Evolutionary conservation across 768 basidiomycete species (phyloP).

Genomic region (Mrakia blollopis): DNA sequence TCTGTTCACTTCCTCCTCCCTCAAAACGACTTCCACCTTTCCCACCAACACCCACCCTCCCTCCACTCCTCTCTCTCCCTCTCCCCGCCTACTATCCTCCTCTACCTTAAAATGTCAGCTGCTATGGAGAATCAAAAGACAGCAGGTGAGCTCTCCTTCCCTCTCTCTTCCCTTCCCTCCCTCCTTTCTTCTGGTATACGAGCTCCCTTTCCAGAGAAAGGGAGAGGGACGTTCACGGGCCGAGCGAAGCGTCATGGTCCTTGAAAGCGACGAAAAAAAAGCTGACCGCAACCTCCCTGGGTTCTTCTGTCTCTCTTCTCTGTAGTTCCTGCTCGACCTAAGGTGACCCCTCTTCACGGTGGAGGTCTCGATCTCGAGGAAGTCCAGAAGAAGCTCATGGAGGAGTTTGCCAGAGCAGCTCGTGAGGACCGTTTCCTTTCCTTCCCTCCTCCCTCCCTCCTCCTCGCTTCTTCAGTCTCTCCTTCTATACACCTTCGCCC

Average conservation of each 20-base stretch:
- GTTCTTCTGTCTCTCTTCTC: background rate
- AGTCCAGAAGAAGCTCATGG: conserved; percentile 23
- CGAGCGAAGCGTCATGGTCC: too few species aligned
- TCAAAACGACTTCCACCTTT: background rate
- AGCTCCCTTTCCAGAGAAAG: background rate
- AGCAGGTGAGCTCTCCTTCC: background rate
- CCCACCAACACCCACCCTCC: too few species aligned
- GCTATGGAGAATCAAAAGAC: conserved; percentile 1
- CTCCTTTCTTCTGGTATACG: background rate
- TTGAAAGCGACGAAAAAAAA: too few species aligned
- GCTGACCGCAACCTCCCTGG: background rate
- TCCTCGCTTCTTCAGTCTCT: background rate
- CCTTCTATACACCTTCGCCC: too few species aligned
- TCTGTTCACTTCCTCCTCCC: background rate
- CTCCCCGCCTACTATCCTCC: background rate
- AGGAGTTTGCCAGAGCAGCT: conserved; percentile 26
- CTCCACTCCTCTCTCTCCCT: background rate
- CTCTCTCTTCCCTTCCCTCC: background rate
- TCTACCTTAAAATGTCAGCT: background rate
- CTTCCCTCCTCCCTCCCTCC: background rate
- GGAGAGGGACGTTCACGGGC: too few species aligned
- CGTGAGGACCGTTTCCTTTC: conserved; percentile 18
- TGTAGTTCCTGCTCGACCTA: background rate
- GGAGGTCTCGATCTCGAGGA: conserved; percentile 28
- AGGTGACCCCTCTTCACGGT: conserved; percentile 7